These are phyloP conservation scores for Exophiala mesophila DNA, from an alignment of 2,329 filamentous ascomycete genomes.

Conservation along the genomic window DNA sequence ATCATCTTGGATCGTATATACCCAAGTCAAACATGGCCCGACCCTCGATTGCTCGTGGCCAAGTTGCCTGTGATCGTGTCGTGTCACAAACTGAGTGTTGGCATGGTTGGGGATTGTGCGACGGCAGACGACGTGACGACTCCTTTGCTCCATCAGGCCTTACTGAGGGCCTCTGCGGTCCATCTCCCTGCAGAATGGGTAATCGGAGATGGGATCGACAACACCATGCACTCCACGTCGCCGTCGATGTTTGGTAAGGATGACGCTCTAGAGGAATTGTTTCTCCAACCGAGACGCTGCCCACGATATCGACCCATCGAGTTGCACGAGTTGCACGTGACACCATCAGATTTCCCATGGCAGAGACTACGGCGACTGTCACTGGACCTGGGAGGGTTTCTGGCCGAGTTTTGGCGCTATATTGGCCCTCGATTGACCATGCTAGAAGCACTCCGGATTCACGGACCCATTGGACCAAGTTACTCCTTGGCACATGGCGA, in stretches of 20 bases:
- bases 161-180: constrained; percentile 12
- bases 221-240: neutral
- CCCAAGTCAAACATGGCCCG: constrained; percentile 7
- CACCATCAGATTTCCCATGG: constrained; percentile 14
- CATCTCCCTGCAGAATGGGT: constrained; percentile 18
- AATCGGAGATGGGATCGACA: neutral
- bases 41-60: constrained; percentile 6
- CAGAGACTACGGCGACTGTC: constrained; percentile 9
- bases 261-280: constrained; percentile 11
- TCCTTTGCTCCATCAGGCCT: constrained; percentile 9
- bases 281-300: constrained; percentile 4
- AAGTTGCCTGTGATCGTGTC: constrained; percentile 8
- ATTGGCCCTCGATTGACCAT: constrained; percentile 11
- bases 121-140: neutral
- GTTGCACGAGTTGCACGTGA: constrained; percentile 3
- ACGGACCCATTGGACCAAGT: no score
- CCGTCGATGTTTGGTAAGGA: neutral
- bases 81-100: constrained; percentile 13
- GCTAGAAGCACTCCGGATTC: constrained; percentile 16
- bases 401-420: constrained; percentile 13
- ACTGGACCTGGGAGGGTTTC: constrained; percentile 7
- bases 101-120: constrained; percentile 7
- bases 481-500: no score
- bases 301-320: neutral
- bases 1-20: constrained; percentile 17